Base-by-base conservation (phyloP, 2,329 filamentous ascomycete species). In the Clarireedia homoeocarpa region DNA sequence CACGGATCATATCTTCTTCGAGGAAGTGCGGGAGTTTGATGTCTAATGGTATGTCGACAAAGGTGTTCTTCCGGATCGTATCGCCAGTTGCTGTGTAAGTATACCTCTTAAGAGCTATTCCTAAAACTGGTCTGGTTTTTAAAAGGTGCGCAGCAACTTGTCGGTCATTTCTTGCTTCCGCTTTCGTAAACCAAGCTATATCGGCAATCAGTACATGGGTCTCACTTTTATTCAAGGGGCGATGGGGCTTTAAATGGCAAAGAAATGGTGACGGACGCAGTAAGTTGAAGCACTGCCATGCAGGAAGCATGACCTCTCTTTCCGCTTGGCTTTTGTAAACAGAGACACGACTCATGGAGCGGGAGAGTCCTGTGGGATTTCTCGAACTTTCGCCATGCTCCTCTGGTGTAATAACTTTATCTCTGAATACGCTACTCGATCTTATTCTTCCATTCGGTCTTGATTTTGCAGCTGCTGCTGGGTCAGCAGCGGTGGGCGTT, bases 81-180 rank as follows among this genome's bases (percentile, higher is more conserved):
- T 79, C 75, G 5, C 90, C 89, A 27, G 82, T 77, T 14, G 82
- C 76, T 5, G 83, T 82, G 76, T 92, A 86, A 20, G 82, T 84
- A 68, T 97, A 99, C 59, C 94, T 82, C 69, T 97, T 97, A 38
- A 97, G 75, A 66, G 91, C 96, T 57, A 99, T 91, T 2, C 91
- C 92, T 3, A 99, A 81, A 1, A 96, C 87, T 1, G 94, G 94
- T 12, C 89, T 80, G 67, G 84, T 83, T 36, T 86, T 81, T 34
- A 88, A 86, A 66, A 97, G 95, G 67, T 96, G 91, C 52, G 84
- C 82, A n/a, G 88, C 90, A 9, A 96, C 88, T 65, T 96, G 90
- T 2, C 84, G 80, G 67, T 96, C 88, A 59, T 79, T 81, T 26
- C 73, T 78, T 6, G 81, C 79, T 15, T 77, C 76, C 55, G 83